A percentile compares a stretch with the other conserved stretches of the same genome.
These are phyloP conservation scores for Taxawa tesnikishii DNA, from an alignment of 2,329 filamentous ascomycete species.

Conservation along the genomic window DNA sequence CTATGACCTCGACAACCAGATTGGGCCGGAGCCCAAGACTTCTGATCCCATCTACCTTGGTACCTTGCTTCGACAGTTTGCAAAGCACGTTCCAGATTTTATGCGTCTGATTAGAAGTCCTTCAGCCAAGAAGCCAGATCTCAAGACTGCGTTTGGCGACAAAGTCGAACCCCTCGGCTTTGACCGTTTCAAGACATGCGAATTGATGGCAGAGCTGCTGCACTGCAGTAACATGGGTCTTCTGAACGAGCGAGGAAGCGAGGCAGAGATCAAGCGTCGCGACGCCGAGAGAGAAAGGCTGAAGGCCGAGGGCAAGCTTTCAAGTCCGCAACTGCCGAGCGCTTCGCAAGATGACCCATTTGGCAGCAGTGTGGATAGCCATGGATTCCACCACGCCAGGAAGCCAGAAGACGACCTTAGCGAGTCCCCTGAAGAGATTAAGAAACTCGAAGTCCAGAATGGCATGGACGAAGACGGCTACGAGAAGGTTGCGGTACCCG, in stretches of 20 bases:
- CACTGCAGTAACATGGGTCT: constrained; percentile 99
- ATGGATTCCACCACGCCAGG: constrained; percentile 38
- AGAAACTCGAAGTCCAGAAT: constrained; percentile 66
- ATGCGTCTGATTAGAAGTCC: constrained; percentile 79
- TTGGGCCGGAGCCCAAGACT: constrained; percentile 65
- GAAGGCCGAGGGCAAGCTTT: constrained; percentile 63
- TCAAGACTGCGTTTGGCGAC: constrained; percentile 79
- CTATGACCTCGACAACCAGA: constrained; percentile 85
- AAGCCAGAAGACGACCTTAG: constrained; percentile 27
- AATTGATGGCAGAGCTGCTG: constrained; percentile 92
- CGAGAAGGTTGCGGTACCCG: constrained; percentile 66
- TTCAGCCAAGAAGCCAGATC: constrained; percentile 57
- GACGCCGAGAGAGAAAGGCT: constrained; percentile 73
- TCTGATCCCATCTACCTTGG: constrained; percentile 96
- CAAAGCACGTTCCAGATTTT: constrained; percentile 82
- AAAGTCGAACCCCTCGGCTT: constrained; percentile 92
- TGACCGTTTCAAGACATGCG: constrained; percentile 96
- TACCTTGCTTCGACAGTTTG: constrained; percentile 77
- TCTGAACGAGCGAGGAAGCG: constrained; percentile 80
- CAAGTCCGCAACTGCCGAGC: constrained; percentile 37
- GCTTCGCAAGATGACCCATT: constrained; percentile 39
- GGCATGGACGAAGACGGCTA: constrained; percentile 83
- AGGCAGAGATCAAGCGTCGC: constrained; percentile 68
- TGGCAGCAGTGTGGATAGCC: constrained; percentile 38
- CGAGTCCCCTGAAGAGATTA: constrained; percentile 52